Percentiles rank a stretch among this genome's conserved stretches.
Evolutionary conservation across 441 rosid genomes (phyloP).

Genomic region (Populus trichocarpa): DNA sequence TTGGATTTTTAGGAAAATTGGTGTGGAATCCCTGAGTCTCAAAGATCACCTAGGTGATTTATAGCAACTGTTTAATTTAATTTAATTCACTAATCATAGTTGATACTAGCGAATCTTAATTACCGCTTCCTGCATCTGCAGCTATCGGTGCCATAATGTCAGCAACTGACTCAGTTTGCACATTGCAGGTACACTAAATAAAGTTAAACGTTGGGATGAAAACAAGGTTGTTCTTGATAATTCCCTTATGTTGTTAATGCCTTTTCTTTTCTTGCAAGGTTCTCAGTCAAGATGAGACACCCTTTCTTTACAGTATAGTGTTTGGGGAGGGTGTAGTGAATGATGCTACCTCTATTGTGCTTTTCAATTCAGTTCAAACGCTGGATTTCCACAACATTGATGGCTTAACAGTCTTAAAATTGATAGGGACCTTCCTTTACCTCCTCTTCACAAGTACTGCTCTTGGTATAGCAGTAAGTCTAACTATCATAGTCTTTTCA

Average conservation of each 20-base stretch:
- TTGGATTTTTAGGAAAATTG: slow-evolving; percentile 37
- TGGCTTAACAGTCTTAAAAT: slow-evolving; percentile 32
- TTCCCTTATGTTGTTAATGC: background rate
- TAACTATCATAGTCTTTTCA: background rate
- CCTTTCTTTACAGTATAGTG: slow-evolving; percentile 67
- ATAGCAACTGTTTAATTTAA: background rate
- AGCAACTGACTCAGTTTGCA: slow-evolving; percentile 82
- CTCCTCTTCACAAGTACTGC: slow-evolving; percentile 59
- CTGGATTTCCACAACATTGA: slow-evolving; percentile 35
- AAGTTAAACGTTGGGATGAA: background rate
- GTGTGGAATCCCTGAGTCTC: slow-evolving; percentile 32
- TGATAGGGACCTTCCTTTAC: slow-evolving; percentile 66
- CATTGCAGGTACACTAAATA: slow-evolving; percentile 53
- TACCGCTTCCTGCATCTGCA: slow-evolving; percentile 21
- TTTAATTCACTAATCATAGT: background rate
- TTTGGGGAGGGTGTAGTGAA: slow-evolving; percentile 86
- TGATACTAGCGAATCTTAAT: slow-evolving; percentile 11
- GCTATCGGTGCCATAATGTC: slow-evolving; percentile 72
- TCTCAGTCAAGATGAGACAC: slow-evolving; percentile 78
- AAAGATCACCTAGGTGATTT: slow-evolving; percentile 54
- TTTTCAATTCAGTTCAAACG: slow-evolving; percentile 61
- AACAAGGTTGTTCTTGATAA: background rate
- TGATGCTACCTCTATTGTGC: slow-evolving; percentile 79
- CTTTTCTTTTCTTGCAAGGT: slow-evolving; percentile 36
- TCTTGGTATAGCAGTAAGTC: slow-evolving; percentile 65